phyloP scores from a whole-genome alignment of 139 green algal species.

The Volvox africanus region DNA sequence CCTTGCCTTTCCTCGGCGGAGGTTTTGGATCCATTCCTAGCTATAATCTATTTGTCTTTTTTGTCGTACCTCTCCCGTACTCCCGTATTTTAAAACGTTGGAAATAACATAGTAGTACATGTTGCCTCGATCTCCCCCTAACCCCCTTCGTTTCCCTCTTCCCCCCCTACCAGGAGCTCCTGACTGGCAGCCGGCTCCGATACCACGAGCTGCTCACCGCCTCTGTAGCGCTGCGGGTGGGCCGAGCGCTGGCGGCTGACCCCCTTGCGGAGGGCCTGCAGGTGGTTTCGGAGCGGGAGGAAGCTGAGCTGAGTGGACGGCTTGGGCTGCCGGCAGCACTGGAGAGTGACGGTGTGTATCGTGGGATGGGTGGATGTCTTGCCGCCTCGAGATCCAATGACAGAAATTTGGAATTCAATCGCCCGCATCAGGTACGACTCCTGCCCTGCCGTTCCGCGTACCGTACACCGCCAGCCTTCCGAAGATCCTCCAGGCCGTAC shows the following conservation, averaged over 20 bases:
- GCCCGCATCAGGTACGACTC: neutral
- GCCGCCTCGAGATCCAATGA: no score
- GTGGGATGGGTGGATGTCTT: no score
- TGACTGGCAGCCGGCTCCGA: conserved; percentile 18
- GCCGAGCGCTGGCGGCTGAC: conserved; percentile 16
- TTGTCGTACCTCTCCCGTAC: no score
- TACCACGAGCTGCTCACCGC: conserved; percentile 72
- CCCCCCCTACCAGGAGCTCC: conserved; percentile 54
- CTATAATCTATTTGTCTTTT: no score
- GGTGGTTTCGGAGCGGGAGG: conserved; percentile 38
- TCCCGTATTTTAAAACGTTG: no score
- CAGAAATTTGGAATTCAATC: no score
- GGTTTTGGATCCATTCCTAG: no score
- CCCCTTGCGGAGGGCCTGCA: neutral
- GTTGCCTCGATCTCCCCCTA: no score
- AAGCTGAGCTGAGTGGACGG: conserved; percentile 47
- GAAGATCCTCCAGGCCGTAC: conserved; percentile 50
- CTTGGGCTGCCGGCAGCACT: conserved; percentile 71
- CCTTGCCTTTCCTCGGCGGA: no score
- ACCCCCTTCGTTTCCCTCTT: no score
- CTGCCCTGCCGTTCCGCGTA: conserved; percentile 53
- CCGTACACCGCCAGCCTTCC: conserved; percentile 70
- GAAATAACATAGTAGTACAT: no score
- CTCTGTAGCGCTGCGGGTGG: conserved; percentile 23
- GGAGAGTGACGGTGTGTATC: conserved; percentile 14